A percentile compares a stretch with the other conserved stretches of the same genome.
Evolutionary conservation across 2,329 filamentous ascomycete genomes (phyloP).

Genomic region (Colletotrichum sp.): DNA sequence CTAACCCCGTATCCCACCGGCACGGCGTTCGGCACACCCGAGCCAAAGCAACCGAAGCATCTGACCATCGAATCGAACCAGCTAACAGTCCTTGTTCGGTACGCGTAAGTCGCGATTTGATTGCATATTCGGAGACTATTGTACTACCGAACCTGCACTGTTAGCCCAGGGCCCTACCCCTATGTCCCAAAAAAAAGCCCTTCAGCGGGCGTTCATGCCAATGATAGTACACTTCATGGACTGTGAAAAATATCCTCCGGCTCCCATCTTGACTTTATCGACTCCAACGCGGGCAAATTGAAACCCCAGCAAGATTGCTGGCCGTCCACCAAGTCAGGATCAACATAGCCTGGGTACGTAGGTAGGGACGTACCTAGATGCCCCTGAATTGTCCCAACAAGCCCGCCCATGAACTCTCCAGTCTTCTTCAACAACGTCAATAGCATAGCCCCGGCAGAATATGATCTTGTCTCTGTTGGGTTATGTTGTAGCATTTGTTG

Average conservation of each 20-base stretch:
- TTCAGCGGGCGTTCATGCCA: neutral
- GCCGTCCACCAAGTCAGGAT: constrained; percentile 48
- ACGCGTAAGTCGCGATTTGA: neutral
- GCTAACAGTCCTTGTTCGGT: neutral
- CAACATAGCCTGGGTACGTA: constrained; percentile 69
- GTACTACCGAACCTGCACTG: neutral
- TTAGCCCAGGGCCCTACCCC: neutral
- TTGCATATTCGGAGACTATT: neutral
- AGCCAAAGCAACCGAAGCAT: neutral
- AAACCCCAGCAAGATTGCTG: constrained; percentile 60
- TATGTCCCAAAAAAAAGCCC: neutral
- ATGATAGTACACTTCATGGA: constrained; percentile 56
- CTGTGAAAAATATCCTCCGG: constrained; percentile 61
- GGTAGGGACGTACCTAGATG: constrained; percentile 44
- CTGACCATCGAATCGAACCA: neutral
- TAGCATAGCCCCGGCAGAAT: constrained; percentile 66
- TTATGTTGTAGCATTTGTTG: constrained; percentile 62
- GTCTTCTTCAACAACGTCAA: constrained; percentile 57
- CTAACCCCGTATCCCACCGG: neutral
- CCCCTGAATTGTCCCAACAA: constrained; percentile 49
- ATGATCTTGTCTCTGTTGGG: constrained; percentile 68
- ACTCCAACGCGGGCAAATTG: constrained; percentile 51
- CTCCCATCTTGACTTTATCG: constrained; percentile 58
- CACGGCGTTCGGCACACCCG: neutral
- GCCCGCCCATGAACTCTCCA: constrained; percentile 53